Evolutionary conservation across 768 basidiomycete species (phyloP).

Genomic region (button mushroom (Agaricus bisporus)): DNA sequence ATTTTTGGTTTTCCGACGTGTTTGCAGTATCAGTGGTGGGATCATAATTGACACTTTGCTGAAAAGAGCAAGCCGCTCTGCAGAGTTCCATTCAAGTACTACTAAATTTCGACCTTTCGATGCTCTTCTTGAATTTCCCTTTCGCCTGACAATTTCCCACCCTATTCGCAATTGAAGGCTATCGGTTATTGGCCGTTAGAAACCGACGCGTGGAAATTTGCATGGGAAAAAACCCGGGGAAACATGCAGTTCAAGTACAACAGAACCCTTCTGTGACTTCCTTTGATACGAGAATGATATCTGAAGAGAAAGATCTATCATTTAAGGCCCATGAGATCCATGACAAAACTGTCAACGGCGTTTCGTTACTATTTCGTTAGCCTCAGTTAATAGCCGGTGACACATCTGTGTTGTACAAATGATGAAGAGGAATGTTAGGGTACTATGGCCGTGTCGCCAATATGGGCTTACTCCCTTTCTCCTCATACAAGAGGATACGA

Average conservation of each 20-base stretch:
- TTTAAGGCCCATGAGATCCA: neutral
- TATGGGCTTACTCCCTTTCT: too few species aligned
- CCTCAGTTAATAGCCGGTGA: neutral
- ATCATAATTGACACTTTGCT: neutral
- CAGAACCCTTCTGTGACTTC: neutral
- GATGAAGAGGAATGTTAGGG: neutral
- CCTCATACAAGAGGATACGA: neutral
- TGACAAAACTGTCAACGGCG: neutral
- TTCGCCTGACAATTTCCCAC: conserved; percentile 3
- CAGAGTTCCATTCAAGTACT: neutral
- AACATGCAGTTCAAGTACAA: neutral
- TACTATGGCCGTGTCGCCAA: too few species aligned
- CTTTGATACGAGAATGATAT: neutral
- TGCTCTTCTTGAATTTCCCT: neutral
- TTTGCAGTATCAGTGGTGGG: conserved; percentile 2
- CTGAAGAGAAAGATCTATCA: neutral
- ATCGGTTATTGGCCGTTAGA: neutral
- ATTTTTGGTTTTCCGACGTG: neutral
- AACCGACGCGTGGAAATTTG: neutral
- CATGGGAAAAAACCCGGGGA: conserved; percentile 3
- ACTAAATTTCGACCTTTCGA: neutral
- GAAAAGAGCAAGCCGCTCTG: neutral
- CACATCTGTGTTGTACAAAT: neutral
- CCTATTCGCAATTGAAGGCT: conserved; percentile 2
- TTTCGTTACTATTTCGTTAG: neutral